Evolutionary conservation across 1,284 basidiomycete species (phyloP).

Genomic region (Fomitopsis pinicola): DNA sequence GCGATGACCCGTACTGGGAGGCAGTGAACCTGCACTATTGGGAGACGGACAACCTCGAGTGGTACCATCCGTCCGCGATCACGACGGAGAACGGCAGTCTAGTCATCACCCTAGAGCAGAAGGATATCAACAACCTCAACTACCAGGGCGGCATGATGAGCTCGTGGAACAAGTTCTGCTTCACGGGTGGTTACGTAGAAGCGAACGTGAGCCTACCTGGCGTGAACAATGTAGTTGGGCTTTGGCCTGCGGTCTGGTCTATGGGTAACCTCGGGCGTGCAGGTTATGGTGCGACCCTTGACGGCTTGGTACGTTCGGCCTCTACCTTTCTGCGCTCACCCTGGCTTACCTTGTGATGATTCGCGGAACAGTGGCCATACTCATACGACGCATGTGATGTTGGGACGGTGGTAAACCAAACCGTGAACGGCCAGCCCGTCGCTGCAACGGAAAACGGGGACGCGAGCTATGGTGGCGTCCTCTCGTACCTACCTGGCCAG

Average conservation of each 20-base stretch:
- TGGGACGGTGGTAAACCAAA: constrained; percentile 58
- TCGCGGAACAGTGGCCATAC: constrained; percentile 60
- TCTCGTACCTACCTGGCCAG: constrained; percentile 81
- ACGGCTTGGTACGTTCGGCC: constrained; percentile 45
- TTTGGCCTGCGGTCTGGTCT: constrained; percentile 57
- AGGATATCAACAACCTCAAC: constrained; percentile 53
- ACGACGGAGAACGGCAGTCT: constrained; percentile 63
- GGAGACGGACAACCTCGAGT: constrained; percentile 45
- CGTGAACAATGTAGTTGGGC: constrained; percentile 36
- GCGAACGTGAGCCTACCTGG: constrained; percentile 31
- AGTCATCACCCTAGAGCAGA: constrained; percentile 47
- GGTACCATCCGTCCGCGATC: constrained; percentile 63
- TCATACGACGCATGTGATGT: constrained; percentile 73
- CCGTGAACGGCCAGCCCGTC: constrained; percentile 31
- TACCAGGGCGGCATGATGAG: constrained; percentile 44
- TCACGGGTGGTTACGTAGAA: constrained; percentile 50
- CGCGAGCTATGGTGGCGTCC: constrained; percentile 26
- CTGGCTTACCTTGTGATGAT: constrained; percentile 34
- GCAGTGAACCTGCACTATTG: constrained; percentile 74
- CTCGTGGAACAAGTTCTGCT: constrained; percentile 61
- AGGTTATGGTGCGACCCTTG: constrained; percentile 58
- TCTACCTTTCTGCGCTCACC: not conserved
- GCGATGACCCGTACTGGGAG: constrained; percentile 63
- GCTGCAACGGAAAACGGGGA: constrained; percentile 43
- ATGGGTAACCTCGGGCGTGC: constrained; percentile 68